Evolutionary conservation across 2,329 filamentous ascomycete species (phyloP).

Genomic region (Phoma herbarum): DNA sequence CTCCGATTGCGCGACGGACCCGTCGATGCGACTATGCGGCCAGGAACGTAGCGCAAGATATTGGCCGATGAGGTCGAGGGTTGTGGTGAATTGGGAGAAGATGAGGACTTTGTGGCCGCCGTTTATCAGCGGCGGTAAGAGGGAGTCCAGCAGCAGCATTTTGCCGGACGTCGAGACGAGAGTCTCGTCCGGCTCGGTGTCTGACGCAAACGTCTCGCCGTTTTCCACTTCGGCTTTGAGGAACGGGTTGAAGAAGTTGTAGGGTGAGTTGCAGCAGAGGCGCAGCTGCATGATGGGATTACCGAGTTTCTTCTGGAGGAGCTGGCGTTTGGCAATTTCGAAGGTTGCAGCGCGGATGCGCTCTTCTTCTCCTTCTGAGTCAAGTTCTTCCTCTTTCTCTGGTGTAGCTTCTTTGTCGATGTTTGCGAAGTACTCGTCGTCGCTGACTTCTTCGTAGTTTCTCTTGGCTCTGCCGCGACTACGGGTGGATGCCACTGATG

Average conservation of each 20-base stretch:
- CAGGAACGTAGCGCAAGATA: constrained; percentile 84
- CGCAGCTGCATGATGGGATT: constrained; percentile 93
- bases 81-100: constrained; percentile 95
- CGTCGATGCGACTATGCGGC: constrained; percentile 90
- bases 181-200: constrained; percentile 73
- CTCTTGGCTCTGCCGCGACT: constrained; percentile 63
- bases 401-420: constrained; percentile 67
- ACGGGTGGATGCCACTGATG: constrained; percentile 60
- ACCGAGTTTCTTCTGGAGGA: constrained; percentile 89
- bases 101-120: constrained; percentile 90
- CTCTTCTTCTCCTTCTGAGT: constrained; percentile 66
- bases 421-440: constrained; percentile 83
- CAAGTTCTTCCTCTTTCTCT: constrained; percentile 52
- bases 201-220: constrained; percentile 56
- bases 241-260: constrained; percentile 97
- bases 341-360: constrained; percentile 72
- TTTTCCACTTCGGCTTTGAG: constrained; percentile 58
- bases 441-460: constrained; percentile 76
- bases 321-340: constrained; percentile 84
- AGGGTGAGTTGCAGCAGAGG: constrained; percentile 89
- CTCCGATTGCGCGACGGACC: constrained; percentile 76
- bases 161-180: constrained; percentile 91
- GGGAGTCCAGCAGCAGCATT: constrained; percentile 90
- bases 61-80: constrained; percentile 88
- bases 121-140: constrained; percentile 77